These are phyloP conservation scores for Physcomitrium patens DNA, from an alignment of 225 moss, liverwort and hornwort genomes.

Conservation along the genomic window DNA sequence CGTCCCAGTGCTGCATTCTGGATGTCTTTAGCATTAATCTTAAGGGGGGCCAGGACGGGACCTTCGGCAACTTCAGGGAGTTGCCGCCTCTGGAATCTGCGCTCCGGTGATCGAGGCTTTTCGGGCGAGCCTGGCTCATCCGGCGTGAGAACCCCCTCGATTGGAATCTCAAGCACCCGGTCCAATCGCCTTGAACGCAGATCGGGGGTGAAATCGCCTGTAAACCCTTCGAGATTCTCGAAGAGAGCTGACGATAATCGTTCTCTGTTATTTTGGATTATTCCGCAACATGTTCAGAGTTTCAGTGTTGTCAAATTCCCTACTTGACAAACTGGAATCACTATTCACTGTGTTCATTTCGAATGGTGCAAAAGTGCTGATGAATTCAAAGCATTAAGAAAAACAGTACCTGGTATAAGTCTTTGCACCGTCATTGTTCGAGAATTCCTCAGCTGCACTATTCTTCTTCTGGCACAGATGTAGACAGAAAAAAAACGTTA, in stretches of 20 bases:
- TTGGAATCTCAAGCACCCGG: constrained; percentile 37
- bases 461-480: constrained; percentile 30
- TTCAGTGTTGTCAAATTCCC: constrained; percentile 30
- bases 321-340: constrained; percentile 6
- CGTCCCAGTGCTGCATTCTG: constrained; percentile 27
- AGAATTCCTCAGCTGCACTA: constrained; percentile 11
- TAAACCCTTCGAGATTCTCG: constrained; percentile 67
- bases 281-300: constrained; percentile 52
- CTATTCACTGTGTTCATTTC: neutral
- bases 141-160: constrained; percentile 44
- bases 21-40: constrained; percentile 48
- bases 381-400: constrained; percentile 5
- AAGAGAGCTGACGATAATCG: constrained; percentile 59
- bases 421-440: constrained; percentile 21
- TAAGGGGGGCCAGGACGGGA: constrained; percentile 51
- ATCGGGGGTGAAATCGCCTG: constrained; percentile 63
- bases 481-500: constrained; percentile 18
- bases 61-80: constrained; percentile 40
- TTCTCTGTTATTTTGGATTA: constrained; percentile 59
- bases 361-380: neutral
- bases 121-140: constrained; percentile 38
- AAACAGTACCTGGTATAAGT: constrained; percentile 30
- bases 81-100: neutral
- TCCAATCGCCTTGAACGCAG: constrained; percentile 53
- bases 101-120: constrained; percentile 28